Percentiles rank a stretch among this genome's conserved stretches.
Evolutionary conservation across 768 basidiomycete species (phyloP).

Genomic region (Auricularia heimuer): DNA sequence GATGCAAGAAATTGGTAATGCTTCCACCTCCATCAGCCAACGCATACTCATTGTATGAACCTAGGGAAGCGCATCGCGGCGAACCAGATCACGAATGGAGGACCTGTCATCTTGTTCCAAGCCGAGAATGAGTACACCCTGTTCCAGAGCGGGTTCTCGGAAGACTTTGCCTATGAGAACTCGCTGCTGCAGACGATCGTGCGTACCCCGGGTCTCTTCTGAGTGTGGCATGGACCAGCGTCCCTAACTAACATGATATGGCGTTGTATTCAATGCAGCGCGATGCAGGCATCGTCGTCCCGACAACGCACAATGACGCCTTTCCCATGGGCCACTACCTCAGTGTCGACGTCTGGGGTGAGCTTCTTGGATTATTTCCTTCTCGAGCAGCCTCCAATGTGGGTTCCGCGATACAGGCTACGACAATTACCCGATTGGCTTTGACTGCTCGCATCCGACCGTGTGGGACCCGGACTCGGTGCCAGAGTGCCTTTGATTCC

Average conservation of each 20-base stretch:
- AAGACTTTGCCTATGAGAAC: background rate
- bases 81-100: slow-evolving; percentile 51
- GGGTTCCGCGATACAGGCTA: slow-evolving; percentile 6
- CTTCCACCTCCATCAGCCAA: too few species aligned
- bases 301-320: slow-evolving; percentile 20
- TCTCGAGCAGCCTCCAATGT: slow-evolving; percentile 5
- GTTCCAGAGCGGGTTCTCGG: background rate
- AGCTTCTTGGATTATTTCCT: slow-evolving; percentile 15
- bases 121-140: slow-evolving; percentile 43
- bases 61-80: slow-evolving; percentile 29
- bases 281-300: slow-evolving; percentile 14
- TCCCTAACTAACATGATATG: too few species aligned
- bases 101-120: slow-evolving; percentile 41
- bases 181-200: slow-evolving; percentile 4
- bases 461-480: slow-evolving; percentile 25
- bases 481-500: background rate
- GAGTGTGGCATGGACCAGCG: background rate
- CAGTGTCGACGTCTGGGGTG: slow-evolving; percentile 12
- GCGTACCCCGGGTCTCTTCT: background rate
- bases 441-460: slow-evolving; percentile 41
- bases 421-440: slow-evolving; percentile 38
- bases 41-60: too few species aligned
- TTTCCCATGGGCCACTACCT: slow-evolving; percentile 12
- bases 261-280: background rate
- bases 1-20: slow-evolving; percentile 5